These are phyloP conservation scores for Powellomyces hirtus DNA, from an alignment of 192 early-diverging fungal genomes.

Conservation along the genomic window DNA sequence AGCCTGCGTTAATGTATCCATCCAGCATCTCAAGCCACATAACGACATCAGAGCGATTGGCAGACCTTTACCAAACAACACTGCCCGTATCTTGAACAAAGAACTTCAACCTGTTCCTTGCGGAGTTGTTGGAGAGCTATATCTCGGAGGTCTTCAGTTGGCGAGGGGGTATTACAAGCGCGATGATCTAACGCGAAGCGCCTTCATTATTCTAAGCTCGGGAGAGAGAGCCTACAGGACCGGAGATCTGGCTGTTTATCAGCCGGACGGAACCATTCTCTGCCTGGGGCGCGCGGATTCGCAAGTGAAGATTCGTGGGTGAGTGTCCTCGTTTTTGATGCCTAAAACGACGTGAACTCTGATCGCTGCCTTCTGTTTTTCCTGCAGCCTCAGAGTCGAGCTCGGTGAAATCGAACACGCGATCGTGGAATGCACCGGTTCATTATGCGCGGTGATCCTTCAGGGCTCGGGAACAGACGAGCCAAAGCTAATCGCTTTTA, in stretches of 20 bases:
- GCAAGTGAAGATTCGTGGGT: constrained; percentile 52
- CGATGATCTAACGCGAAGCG: constrained; percentile 32
- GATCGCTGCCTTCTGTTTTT: too few species aligned
- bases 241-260: constrained; percentile 20
- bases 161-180: constrained; percentile 43
- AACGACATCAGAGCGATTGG: constrained; percentile 25
- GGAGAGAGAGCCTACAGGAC: constrained; percentile 25
- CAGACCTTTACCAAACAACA: constrained; percentile 24
- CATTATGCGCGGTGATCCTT: too few species aligned
- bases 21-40: background rate
- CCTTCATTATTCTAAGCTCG: constrained; percentile 19
- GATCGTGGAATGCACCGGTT: too few species aligned
- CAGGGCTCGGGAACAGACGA: too few species aligned
- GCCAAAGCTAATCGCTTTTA: too few species aligned
- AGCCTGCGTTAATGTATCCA: background rate
- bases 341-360: constrained; percentile 30
- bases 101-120: constrained; percentile 31
- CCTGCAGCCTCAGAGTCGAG: too few species aligned
- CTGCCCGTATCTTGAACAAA: constrained; percentile 29
- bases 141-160: constrained; percentile 30
- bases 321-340: too few species aligned
- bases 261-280: background rate
- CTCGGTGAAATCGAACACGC: constrained; percentile 16
- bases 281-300: constrained; percentile 27
- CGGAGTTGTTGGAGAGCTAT: constrained; percentile 40